phyloP scores from a whole-genome alignment of 495 filamentous ascomycete species.

The Daldinia concentrica region DNA sequence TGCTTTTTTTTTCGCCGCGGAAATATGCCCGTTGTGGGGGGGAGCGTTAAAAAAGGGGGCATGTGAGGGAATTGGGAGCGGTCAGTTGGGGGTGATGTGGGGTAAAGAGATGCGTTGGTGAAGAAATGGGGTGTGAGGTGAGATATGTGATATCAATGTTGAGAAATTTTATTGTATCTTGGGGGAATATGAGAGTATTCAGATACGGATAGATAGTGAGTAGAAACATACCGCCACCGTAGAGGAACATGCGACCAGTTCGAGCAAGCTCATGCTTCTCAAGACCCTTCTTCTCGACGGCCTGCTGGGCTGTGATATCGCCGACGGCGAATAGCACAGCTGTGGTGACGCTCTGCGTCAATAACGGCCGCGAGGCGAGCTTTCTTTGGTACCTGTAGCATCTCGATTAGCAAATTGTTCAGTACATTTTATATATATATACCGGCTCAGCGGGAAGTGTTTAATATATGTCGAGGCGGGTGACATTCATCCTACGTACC shows the following conservation, averaged over 20 bases:
- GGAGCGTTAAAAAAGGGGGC: background rate
- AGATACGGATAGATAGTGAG: slow-evolving; percentile 10
- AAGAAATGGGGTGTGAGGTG: slow-evolving; percentile 10
- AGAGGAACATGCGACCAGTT: slow-evolving; percentile 89
- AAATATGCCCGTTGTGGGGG: slow-evolving; percentile 3
- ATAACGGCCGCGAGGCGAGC: slow-evolving; percentile 80
- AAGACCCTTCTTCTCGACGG: slow-evolving; percentile 81
- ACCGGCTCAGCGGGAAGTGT: background rate
- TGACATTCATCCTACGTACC: slow-evolving; percentile 42
- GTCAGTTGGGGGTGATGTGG: slow-evolving; percentile 20
- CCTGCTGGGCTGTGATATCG: slow-evolving; percentile 92
- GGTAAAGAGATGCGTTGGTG: slow-evolving; percentile 17
- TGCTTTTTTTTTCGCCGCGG: background rate
- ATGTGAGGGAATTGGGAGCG: slow-evolving; percentile 24
- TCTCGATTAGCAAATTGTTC: slow-evolving; percentile 25
- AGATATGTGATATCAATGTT: slow-evolving; percentile 23
- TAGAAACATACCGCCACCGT: slow-evolving; percentile 78
- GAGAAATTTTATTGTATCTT: slow-evolving; percentile 6
- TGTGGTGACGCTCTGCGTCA: slow-evolving; percentile 89
- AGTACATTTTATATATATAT: background rate
- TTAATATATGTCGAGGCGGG: slow-evolving; percentile 16
- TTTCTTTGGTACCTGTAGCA: slow-evolving; percentile 84
- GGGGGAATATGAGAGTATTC: background rate
- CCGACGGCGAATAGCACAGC: slow-evolving; percentile 89
- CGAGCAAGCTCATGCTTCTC: slow-evolving; percentile 82